A percentile compares a stretch with the other conserved stretches of the same genome.
These are phyloP conservation scores for Cryptomeria japonica DNA, from an alignment of 75 land plant genomes.

Conservation along the genomic window DNA sequence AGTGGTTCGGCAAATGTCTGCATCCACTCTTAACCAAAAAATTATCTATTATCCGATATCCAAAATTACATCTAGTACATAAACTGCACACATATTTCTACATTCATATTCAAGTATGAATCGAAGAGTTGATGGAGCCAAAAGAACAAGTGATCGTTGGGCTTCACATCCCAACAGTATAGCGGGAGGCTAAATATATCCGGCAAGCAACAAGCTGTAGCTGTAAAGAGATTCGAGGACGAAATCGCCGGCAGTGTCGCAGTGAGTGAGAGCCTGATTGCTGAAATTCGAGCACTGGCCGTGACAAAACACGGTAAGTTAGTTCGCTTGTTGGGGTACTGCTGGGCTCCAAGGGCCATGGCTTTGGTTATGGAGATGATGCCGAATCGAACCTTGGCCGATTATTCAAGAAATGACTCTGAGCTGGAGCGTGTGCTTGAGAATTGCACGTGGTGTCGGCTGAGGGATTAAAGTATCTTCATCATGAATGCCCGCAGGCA, in stretches of 20 bases:
- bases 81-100: no score
- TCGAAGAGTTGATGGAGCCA: no score
- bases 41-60: no score
- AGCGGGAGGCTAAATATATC: neutral
- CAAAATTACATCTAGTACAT: no score
- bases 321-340: slow-evolving; percentile 3
- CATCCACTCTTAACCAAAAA: no score
- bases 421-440: neutral
- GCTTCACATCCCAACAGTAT: no score
- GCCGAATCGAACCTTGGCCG: neutral
- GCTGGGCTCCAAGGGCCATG: neutral
- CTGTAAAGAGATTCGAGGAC: neutral
- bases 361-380: neutral
- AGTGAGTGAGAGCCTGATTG: neutral
- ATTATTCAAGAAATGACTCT: neutral
- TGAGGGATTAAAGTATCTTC: neutral
- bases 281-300: neutral
- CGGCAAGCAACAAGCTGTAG: neutral
- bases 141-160: no score
- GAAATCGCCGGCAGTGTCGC: neutral
- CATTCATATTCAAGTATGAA: no score
- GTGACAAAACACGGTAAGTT: neutral
- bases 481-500: neutral
- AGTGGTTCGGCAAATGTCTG: no score
- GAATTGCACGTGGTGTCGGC: neutral